Evolutionary conservation across 2,329 filamentous ascomycete species (phyloP), one percentile per base, ranked within the genome.

Genomic region (Colletotrichum eleusines): DNA sequence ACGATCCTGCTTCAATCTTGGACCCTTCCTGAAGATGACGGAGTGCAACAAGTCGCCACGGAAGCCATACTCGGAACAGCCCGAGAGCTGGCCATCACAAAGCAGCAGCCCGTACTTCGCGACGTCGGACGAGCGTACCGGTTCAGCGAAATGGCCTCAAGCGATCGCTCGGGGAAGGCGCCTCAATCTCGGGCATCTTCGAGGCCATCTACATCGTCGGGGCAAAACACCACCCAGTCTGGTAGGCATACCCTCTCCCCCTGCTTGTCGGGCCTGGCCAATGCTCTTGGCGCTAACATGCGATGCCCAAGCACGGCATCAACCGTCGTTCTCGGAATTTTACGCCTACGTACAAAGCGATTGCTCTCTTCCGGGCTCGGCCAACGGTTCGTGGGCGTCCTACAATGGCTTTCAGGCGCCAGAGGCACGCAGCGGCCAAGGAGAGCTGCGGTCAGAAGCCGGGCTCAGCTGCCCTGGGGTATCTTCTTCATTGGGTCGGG

Each of bases 61-160:
- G 57, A 57, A 58, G 57, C 20, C 26, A 71, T 71, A 65, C 31
- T 63, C 63, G 65, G 46, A 31, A 58, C 62, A 53, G 64, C 64
- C 35, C 35, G 59, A 20, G 59, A 71, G 65, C 46, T 71, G 69
- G 63, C 63, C 28, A 62, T 68, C 63, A 71, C 57, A 23, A 71
- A 57, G 68, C 63, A 62, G 44, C 63, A 71, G 35, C 57, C 63
- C 51, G 51, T 68, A 42, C 63, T 68, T 46, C 51, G 68, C 44
- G 63, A 67, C 51, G 51, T 71, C 26, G 51, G 68, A 35, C 68
- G 63, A 44, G 20, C 63, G 28, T 62, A 42, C 35, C 57, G 63
- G 20, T 71, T 63, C 33, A 62, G 68, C 51, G 40, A 26, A 44
- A 71, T 68, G 42, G 63, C 33, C 53, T 61, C 57, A 28, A 62